Percentiles rank a stretch among this genome's conserved stretches.
These are phyloP conservation scores for Pichia kluyveri DNA, from an alignment of 805 yeast species.

Conservation along the genomic window DNA sequence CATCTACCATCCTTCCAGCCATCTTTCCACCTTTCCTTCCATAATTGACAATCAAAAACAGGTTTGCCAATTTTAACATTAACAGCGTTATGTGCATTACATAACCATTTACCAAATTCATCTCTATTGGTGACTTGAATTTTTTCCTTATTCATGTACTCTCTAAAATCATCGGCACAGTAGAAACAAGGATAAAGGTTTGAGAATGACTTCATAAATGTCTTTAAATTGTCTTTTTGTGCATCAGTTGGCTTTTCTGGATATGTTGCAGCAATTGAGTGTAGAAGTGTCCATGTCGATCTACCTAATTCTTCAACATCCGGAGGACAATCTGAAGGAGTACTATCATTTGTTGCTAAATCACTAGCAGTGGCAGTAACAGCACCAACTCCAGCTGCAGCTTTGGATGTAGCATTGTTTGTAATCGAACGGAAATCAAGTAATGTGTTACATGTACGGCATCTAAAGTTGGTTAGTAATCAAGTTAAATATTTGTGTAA, in stretches of 20 bases:
- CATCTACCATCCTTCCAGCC: slow-evolving; percentile 75
- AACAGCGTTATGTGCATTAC: slow-evolving; percentile 94
- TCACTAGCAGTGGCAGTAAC: slow-evolving; percentile 8
- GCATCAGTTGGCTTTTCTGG: slow-evolving; percentile 56
- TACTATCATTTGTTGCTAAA: slow-evolving; percentile 18
- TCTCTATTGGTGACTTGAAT: slow-evolving; percentile 62
- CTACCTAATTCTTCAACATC: slow-evolving; percentile 75
- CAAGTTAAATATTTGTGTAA: neutral
- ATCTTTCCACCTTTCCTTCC: slow-evolving; percentile 93
- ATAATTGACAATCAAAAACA: slow-evolving; percentile 73
- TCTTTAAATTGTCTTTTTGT: slow-evolving; percentile 64
- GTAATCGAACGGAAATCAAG: slow-evolving; percentile 68
- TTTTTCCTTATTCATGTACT: slow-evolving; percentile 43
- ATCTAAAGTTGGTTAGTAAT: slow-evolving; percentile 21
- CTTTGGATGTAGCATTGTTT: slow-evolving; percentile 6
- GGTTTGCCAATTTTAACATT: slow-evolving; percentile 81
- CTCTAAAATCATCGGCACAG: slow-evolving; percentile 79
- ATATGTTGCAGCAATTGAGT: slow-evolving; percentile 81
- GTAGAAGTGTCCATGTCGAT: slow-evolving; percentile 88
- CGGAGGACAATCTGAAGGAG: slow-evolving; percentile 63
- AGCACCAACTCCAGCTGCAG: slow-evolving; percentile 13
- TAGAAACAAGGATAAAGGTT: slow-evolving; percentile 88
- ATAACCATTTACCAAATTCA: slow-evolving; percentile 81
- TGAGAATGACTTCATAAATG: slow-evolving; percentile 63
- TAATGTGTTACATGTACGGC: slow-evolving; percentile 82